Evolutionary conservation across 2,329 filamentous ascomycete species (phyloP).

Genomic region (Monosporascus sp.): DNA sequence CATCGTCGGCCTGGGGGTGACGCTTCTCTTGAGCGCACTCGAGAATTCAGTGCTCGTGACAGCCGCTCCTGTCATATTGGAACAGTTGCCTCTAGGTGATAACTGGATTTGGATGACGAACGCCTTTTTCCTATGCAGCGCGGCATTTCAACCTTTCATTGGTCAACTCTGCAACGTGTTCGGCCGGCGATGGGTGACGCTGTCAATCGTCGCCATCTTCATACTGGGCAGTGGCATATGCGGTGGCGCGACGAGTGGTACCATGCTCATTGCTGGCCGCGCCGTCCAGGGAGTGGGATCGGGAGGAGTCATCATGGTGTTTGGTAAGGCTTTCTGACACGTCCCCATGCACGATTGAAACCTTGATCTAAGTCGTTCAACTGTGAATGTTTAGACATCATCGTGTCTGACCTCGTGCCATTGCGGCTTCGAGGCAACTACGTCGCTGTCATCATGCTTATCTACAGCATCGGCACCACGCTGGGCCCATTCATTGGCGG

Average conservation of each 20-base stretch:
- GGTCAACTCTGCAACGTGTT: constrained; percentile 39
- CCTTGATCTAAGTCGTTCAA: constrained; percentile 16
- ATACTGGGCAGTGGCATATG: constrained; percentile 47
- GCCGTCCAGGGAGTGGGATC: constrained; percentile 43
- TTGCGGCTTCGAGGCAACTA: constrained; percentile 38
- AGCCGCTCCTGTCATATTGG: constrained; percentile 5
- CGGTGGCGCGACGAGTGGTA: constrained; percentile 38
- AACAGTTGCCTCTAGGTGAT: background rate
- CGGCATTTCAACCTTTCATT: constrained; percentile 21
- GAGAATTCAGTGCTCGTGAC: constrained; percentile 7
- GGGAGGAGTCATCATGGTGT: constrained; percentile 27
- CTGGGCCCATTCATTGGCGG: constrained; percentile 24
- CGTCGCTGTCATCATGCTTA: constrained; percentile 25
- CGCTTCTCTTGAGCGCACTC: constrained; percentile 8
- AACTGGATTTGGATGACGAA: constrained; percentile 12
- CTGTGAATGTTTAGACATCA: constrained; percentile 6
- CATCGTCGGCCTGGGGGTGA: constrained; percentile 14
- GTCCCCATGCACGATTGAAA: constrained; percentile 18
- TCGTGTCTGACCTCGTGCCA: constrained; percentile 39
- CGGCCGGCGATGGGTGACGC: constrained; percentile 36
- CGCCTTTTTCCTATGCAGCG: constrained; percentile 7
- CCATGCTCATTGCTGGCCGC: constrained; percentile 44
- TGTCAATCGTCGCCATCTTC: constrained; percentile 40
- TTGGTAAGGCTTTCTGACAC: background rate
- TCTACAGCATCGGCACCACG: constrained; percentile 28